phyloP scores from a whole-genome alignment of 2,329 filamentous ascomycete species.

The Diaporthe destruens region DNA sequence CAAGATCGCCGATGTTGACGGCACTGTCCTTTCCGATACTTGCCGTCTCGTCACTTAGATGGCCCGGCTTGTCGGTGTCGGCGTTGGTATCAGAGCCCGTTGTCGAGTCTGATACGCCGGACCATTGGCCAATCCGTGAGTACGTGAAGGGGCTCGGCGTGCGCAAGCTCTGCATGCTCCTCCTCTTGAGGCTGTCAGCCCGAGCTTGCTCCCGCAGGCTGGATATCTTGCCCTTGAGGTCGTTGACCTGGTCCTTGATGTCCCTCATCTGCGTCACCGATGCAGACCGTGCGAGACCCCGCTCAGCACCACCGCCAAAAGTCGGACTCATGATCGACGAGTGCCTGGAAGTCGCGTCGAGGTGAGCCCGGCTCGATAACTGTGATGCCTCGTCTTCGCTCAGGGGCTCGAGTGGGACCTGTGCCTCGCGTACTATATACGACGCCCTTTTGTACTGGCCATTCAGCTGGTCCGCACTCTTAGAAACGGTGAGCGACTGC shows the following conservation, averaged over 20 bases:
- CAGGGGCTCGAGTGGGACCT: slow-evolving; percentile 61
- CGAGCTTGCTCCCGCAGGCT: slow-evolving; percentile 82
- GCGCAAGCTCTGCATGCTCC: slow-evolving; percentile 80
- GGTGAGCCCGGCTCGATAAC: background rate
- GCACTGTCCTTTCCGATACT: slow-evolving; percentile 35
- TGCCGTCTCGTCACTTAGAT: slow-evolving; percentile 30
- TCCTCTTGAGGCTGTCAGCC: slow-evolving; percentile 81
- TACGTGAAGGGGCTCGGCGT: slow-evolving; percentile 85
- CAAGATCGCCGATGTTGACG: slow-evolving; percentile 45
- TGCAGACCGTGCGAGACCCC: slow-evolving; percentile 71
- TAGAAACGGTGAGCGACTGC: slow-evolving; percentile 59
- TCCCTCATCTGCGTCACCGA: slow-evolving; percentile 80
- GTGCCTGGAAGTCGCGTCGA: slow-evolving; percentile 44
- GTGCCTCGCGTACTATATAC: slow-evolving; percentile 55
- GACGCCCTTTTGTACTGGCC: slow-evolving; percentile 50
- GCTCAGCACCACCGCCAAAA: slow-evolving; percentile 57
- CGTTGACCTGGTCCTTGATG: slow-evolving; percentile 87
- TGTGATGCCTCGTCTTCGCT: slow-evolving; percentile 63
- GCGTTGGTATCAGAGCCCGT: slow-evolving; percentile 35
- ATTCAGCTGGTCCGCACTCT: slow-evolving; percentile 58
- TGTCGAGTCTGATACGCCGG: slow-evolving; percentile 37
- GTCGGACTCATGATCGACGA: slow-evolving; percentile 60
- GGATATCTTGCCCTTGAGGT: slow-evolving; percentile 87
- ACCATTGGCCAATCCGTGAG: slow-evolving; percentile 68
- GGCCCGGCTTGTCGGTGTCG: slow-evolving; percentile 34